Conservation (phyloP, 164 flowering plant genomes). For the Taxillus chinensis region DNA sequence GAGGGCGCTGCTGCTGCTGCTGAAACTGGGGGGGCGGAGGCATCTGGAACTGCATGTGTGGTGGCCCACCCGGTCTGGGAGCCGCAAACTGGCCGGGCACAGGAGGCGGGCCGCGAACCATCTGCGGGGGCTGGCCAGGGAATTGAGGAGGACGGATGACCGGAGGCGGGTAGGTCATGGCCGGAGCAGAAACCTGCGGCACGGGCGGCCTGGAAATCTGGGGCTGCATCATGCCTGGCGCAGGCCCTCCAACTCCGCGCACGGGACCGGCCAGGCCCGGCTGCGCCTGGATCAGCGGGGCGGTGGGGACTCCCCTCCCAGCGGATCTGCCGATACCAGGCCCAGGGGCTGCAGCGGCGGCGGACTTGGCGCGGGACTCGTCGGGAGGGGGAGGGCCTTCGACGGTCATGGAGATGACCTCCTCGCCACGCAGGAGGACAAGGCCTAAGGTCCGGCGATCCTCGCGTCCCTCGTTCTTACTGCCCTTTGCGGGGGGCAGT, state of each 20-base stretch:
- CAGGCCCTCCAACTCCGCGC: conserved; percentile 88
- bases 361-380: conserved; percentile 78
- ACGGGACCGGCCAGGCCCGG: conserved; percentile 92
- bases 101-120: conserved; percentile 40
- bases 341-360: conserved; percentile 45
- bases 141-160: conserved; percentile 44
- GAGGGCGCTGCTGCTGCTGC: conserved; percentile 34
- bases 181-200: conserved; percentile 53
- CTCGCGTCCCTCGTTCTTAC: conserved; percentile 59
- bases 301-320: conserved; percentile 77
- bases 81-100: conserved; percentile 30
- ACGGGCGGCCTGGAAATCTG: conserved; percentile 70
- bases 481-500: conserved; percentile 76
- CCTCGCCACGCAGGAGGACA: conserved; percentile 90
- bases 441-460: conserved; percentile 92
- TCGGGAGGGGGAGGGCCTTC: conserved; percentile 99
- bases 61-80: conserved; percentile 37
- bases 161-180: conserved; percentile 53
- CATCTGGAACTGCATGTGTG: conserved; percentile 29
- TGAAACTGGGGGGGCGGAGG: conserved; percentile 31
- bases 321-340: conserved; percentile 87
- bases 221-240: conserved; percentile 99
- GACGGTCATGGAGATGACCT: conserved; percentile 97
- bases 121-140: conserved; percentile 37
- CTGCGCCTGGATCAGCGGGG: conserved; percentile 75